Evolutionary conservation across 2,329 filamentous ascomycete species (phyloP).

Genomic region (Tolypocladium ovalisporum): DNA sequence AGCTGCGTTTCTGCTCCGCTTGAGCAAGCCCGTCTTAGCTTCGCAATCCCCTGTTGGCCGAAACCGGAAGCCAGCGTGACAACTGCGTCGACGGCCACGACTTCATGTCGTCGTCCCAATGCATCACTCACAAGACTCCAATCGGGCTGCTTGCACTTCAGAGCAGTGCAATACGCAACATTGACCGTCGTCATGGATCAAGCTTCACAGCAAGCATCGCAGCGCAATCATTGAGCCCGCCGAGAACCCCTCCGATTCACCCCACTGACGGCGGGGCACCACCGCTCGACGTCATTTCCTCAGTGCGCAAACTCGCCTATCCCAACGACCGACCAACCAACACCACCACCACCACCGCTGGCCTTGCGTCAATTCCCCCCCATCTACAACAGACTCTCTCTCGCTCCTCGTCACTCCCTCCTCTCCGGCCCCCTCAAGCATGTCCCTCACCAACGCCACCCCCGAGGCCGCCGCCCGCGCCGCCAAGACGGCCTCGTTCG

Average conservation of each 20-base stretch:
- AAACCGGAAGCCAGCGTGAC: background rate
- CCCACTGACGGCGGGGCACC: background rate
- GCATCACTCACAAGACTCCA: background rate
- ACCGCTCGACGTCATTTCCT: background rate
- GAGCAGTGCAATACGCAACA: background rate
- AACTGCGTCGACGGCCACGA: background rate
- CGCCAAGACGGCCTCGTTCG: conserved; percentile 72
- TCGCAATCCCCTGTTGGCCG: background rate
- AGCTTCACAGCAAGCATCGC: background rate
- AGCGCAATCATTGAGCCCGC: background rate
- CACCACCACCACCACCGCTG: background rate
- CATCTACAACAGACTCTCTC: background rate
- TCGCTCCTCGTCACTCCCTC: conserved; percentile 2
- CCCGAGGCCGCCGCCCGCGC: conserved; percentile 66
- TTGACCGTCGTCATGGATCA: background rate
- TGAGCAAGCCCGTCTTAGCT: too few relatives aligned
- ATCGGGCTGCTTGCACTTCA: too few relatives aligned
- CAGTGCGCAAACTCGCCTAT: background rate
- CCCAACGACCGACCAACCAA: background rate
- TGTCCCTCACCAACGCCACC: conserved; percentile 85
- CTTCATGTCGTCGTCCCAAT: background rate
- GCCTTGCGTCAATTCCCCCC: background rate
- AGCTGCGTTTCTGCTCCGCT: too few relatives aligned
- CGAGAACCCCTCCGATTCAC: background rate
- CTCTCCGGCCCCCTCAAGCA: conserved; percentile 25